Conservation (phyloP, 2,329 filamentous ascomycete genomes). For the Aureobasidium sp. region DNA sequence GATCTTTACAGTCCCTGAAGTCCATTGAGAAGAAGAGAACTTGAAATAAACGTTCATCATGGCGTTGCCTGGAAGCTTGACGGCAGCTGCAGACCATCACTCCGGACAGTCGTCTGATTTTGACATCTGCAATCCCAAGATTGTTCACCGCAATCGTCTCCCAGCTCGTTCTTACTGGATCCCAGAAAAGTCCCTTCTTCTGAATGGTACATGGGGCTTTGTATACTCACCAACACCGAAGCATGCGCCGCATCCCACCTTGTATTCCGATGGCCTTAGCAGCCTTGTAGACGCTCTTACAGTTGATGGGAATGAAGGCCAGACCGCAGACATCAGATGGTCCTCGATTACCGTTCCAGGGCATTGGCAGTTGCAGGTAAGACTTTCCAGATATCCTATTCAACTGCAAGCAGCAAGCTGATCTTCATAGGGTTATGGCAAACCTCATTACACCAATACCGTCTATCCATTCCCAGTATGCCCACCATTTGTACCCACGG, state of each 20-base stretch:
- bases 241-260: slow-evolving; percentile 38
- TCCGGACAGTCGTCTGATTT: neutral
- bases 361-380: slow-evolving; percentile 25
- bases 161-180: slow-evolving; percentile 16
- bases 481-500: slow-evolving; percentile 55
- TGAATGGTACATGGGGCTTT: slow-evolving; percentile 55
- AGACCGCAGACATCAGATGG: slow-evolving; percentile 6
- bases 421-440: slow-evolving; percentile 63
- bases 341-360: slow-evolving; percentile 15
- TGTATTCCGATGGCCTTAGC: slow-evolving; percentile 15
- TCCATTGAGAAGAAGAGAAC: neutral
- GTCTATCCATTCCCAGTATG: slow-evolving; percentile 59
- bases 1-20: neutral
- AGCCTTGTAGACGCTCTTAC: slow-evolving; percentile 1
- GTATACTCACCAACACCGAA: slow-evolving; percentile 42
- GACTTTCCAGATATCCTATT: slow-evolving; percentile 28
- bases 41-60: neutral
- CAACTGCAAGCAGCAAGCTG: slow-evolving; percentile 44
- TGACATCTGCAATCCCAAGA: slow-evolving; percentile 14
- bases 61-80: slow-evolving; percentile 6
- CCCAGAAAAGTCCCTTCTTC: slow-evolving; percentile 22
- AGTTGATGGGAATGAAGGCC: neutral
- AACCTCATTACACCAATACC: slow-evolving; percentile 63
- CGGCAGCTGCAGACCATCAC: slow-evolving; percentile 5
- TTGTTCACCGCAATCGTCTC: slow-evolving; percentile 22